These are phyloP conservation scores for Colletotrichum eremochloae DNA, from an alignment of 2,329 filamentous ascomycete species.

Conservation along the genomic window DNA sequence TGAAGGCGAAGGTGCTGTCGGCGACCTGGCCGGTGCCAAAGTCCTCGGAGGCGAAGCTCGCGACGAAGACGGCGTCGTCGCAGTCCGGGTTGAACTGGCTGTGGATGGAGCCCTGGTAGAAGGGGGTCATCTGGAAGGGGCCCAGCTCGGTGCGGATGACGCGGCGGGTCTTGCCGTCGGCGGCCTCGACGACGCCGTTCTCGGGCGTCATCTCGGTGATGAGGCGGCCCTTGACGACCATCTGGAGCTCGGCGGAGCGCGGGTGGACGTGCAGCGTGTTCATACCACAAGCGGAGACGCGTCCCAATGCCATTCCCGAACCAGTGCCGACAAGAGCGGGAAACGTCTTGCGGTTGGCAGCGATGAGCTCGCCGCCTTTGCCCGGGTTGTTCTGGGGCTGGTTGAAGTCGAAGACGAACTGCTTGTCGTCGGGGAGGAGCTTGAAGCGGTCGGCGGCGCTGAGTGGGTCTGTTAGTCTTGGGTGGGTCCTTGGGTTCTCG, in stretches of 20 bases:
- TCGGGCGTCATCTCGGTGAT: constrained; percentile 67
- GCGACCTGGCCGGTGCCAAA: constrained; percentile 65
- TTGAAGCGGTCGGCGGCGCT: constrained; percentile 59
- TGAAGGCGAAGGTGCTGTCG: constrained; percentile 64
- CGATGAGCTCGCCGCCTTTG: constrained; percentile 62
- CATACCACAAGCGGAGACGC: constrained; percentile 66
- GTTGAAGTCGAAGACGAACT: constrained; percentile 66
- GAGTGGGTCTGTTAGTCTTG: constrained; percentile 44
- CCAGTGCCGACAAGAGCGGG: constrained; percentile 67
- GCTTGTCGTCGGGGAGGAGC: constrained; percentile 57
- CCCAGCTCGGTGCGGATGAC: constrained; percentile 52
- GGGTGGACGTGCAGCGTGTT: constrained; percentile 70
- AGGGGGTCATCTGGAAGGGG: constrained; percentile 64
- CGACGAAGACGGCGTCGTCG: constrained; percentile 63
- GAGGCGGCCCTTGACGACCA: constrained; percentile 63
- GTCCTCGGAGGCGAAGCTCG: constrained; percentile 64
- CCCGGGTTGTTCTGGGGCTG: constrained; percentile 49
- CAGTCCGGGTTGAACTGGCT: constrained; percentile 70
- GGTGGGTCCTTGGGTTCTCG: neutral
- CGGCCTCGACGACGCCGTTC: constrained; percentile 61
- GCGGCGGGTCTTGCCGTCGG: constrained; percentile 49
- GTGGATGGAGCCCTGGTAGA: constrained; percentile 68
- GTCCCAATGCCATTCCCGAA: constrained; percentile 62
- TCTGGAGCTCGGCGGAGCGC: constrained; percentile 65
- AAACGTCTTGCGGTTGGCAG: constrained; percentile 69